These are phyloP conservation scores for Heliamphora exappendiculata DNA, from an alignment of 148 eudicot species.

Conservation along the genomic window DNA sequence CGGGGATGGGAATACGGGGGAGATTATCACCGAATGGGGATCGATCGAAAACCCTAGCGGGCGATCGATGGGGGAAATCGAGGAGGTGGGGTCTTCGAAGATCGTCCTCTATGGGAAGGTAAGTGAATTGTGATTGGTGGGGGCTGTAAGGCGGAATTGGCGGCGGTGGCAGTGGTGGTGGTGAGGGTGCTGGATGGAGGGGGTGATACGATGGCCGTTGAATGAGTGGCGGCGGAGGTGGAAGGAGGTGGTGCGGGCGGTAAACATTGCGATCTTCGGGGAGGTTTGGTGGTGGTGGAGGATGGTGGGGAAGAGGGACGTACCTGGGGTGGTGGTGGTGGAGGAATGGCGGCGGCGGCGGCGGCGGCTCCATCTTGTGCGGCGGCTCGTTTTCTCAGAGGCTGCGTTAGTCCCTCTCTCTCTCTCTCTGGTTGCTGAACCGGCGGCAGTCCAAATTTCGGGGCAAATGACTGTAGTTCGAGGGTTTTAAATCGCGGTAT, in stretches of 20 bases:
- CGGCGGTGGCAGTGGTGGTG: conserved; percentile 20
- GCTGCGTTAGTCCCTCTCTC: not conserved
- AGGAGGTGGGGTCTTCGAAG: conserved; percentile 8
- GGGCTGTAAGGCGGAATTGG: conserved; percentile 10
- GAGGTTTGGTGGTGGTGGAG: conserved; percentile 9
- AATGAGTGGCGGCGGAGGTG: conserved; percentile 17
- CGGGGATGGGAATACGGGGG: conserved; percentile 19
- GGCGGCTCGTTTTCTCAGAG: not conserved
- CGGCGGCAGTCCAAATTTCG: too few relatives aligned
- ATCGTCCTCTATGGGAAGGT: conserved; percentile 9
- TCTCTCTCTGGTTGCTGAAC: not conserved
- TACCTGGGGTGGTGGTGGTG: conserved; percentile 36
- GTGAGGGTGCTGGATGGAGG: conserved; percentile 11
- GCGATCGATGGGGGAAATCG: conserved; percentile 10
- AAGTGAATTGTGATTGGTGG: conserved; percentile 16
- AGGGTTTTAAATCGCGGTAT: too few relatives aligned
- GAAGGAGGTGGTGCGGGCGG: conserved; percentile 19
- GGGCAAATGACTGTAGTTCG: too few relatives aligned
- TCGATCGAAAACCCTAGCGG: conserved; percentile 33
- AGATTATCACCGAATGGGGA: conserved; percentile 18
- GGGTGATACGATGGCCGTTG: conserved; percentile 9
- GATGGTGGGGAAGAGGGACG: conserved; percentile 27
- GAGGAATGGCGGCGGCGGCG: conserved; percentile 18
- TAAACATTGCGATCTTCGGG: conserved; percentile 4
- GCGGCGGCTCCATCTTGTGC: conserved; percentile 20